phyloP scores from a whole-genome alignment of 371 early-diverging fungal species.

The Mortierella sp. region DNA sequence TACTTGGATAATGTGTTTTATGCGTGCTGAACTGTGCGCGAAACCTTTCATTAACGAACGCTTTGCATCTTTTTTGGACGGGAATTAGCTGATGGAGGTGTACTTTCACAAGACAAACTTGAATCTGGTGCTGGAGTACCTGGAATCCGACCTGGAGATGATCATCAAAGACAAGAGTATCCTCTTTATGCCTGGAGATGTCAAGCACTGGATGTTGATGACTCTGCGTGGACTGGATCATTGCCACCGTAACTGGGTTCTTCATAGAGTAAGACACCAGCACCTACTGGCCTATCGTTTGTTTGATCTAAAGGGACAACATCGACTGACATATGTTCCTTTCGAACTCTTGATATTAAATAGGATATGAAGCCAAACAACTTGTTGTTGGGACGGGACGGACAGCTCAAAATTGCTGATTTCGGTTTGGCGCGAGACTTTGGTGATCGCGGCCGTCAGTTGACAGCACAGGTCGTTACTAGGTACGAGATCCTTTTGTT shows the following conservation, averaged over 20 bases:
- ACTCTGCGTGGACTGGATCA: constrained; percentile 94
- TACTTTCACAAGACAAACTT: constrained; percentile 94
- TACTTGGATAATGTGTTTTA: background rate
- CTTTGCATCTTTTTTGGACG: constrained; percentile 22
- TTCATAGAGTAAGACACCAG: constrained; percentile 84
- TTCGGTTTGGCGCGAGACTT: constrained; percentile 98
- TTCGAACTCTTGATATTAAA: background rate
- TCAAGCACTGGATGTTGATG: constrained; percentile 99
- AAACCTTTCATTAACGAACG: background rate
- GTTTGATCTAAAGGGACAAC: too few relatives aligned
- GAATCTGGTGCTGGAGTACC: constrained; percentile 96
- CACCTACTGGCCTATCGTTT: background rate
- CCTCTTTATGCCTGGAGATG: constrained; percentile 97
- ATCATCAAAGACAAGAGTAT: constrained; percentile 97
- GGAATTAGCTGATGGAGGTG: constrained; percentile 91
- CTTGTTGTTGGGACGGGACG: constrained; percentile 92
- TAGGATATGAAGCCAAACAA: constrained; percentile 99
- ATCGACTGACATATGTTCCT: background rate
- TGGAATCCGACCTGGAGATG: constrained; percentile 97
- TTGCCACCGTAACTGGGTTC: constrained; percentile 93
- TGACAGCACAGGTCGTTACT: constrained; percentile 97
- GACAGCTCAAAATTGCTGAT: constrained; percentile 98
- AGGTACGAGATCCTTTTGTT: constrained; percentile 60
- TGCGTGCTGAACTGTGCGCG: background rate
- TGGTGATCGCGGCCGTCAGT: constrained; percentile 83